phyloP scores from a whole-genome alignment of 306 rosid species.

The Lagenaria siceraria region DNA sequence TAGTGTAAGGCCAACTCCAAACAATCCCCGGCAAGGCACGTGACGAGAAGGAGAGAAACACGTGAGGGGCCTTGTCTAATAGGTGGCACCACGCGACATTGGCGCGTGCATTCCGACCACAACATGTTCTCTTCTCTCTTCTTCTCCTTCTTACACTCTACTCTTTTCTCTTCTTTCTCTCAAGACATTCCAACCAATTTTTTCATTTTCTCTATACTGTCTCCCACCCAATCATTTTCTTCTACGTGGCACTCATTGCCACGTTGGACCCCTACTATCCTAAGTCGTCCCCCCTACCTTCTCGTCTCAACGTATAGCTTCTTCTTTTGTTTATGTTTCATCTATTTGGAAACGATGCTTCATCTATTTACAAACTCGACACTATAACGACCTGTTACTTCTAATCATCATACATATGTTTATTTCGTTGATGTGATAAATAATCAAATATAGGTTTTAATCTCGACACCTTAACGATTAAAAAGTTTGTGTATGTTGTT shows the following conservation, averaged over 20 bases:
- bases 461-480: neutral
- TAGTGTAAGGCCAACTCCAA: neutral
- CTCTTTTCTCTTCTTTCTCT: neutral
- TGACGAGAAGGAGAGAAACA: neutral
- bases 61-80: neutral
- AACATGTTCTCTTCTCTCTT: neutral
- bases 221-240: neutral
- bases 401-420: neutral
- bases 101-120: conserved; percentile 3
- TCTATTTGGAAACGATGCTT: neutral
- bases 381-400: neutral
- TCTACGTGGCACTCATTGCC: neutral
- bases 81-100: neutral
- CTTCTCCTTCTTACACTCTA: neutral
- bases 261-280: neutral
- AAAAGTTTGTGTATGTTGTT: neutral
- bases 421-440: neutral
- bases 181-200: neutral
- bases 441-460: neutral
- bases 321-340: too few relatives aligned
- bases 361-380: neutral
- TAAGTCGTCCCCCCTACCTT: neutral
- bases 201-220: neutral
- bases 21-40: conserved; percentile 2
- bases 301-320: neutral